Evolutionary conservation across 2,329 filamentous ascomycete genomes (phyloP).

Genomic region (Phialophora chinensis): DNA sequence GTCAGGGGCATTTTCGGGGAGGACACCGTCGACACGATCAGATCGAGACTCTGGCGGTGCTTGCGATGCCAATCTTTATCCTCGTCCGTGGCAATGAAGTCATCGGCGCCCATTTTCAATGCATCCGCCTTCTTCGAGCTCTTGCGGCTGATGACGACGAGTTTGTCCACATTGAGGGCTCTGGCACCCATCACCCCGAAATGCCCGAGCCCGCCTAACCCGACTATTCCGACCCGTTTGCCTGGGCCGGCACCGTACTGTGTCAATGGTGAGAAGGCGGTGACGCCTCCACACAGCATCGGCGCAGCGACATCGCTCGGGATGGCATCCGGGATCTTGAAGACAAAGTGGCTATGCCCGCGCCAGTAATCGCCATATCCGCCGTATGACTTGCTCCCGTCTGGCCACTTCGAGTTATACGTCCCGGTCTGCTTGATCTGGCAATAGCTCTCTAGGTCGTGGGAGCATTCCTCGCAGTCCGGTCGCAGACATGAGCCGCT

Average conservation of each 20-base stretch:
- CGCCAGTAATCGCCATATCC: constrained; percentile 66
- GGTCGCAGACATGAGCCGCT: constrained; percentile 59
- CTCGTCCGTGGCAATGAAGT: constrained; percentile 63
- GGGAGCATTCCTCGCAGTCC: constrained; percentile 61
- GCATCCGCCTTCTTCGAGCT: constrained; percentile 60
- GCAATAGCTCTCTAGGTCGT: constrained; percentile 52
- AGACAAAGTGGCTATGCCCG: constrained; percentile 51
- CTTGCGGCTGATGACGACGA: constrained; percentile 63
- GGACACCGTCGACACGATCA: constrained; percentile 65
- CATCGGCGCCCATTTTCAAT: constrained; percentile 60
- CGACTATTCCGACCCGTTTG: constrained; percentile 73
- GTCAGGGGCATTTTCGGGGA: constrained; percentile 66
- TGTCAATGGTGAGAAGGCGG: constrained; percentile 71
- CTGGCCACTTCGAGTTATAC: constrained; percentile 63
- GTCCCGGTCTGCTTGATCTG: constrained; percentile 54
- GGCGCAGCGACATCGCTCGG: constrained; percentile 64
- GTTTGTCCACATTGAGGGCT: constrained; percentile 70
- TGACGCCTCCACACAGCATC: constrained; percentile 79
- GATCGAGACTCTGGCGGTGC: constrained; percentile 57
- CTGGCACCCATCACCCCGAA: constrained; percentile 74
- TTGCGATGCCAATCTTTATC: constrained; percentile 60
- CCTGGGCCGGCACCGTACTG: constrained; percentile 72
- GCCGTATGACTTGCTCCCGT: constrained; percentile 70
- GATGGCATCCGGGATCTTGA: constrained; percentile 58
- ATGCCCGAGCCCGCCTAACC: constrained; percentile 76